Evolutionary conservation across 805 yeast genomes (phyloP), one percentile per base, ranked within the genome.

Genomic region (Candida silvatica): DNA sequence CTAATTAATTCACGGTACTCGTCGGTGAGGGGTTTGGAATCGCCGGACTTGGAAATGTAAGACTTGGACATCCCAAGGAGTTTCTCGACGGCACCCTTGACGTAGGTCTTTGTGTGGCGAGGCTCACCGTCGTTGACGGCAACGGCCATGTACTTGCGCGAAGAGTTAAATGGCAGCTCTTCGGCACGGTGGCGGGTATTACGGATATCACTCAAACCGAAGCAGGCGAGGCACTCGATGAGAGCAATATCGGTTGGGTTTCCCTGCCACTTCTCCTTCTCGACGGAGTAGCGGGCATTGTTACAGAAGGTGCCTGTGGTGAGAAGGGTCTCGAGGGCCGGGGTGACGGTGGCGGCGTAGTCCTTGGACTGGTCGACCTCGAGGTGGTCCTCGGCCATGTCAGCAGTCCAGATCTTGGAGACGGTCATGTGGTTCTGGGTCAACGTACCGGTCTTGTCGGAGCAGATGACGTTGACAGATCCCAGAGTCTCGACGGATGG

Each of bases 401-500:
- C 90, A 32, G 75, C 64, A 9, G 92, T 67, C 94, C 95, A 86
- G 11, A 85, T 47, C 47, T 82, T 79, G 23, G 84, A 78, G 5
- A 84, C 86, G 9, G 95, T 83, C 94, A 86, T 84, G 55, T 82
- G 92, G 55, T 86, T 87, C 52, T 81, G 83, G 17, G 96, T 87
- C 46, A 87, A 67, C 7, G 95, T 87, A 41, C 92, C 92, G 3
- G 95, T 87, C 49, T 87, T 86, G 60, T 87, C 96, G 5, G 92
- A 76, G 53, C 96, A 86, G 46, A 87, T 84, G 30, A 87, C 96
- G 52, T 87, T 88, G 25, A 87, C 96, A 31, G 94, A 83, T 5
- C 97, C 97, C 43, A 88, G 69, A 6, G 97, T 88, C 59, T 88
- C 97, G 20, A 92, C 98, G 47, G 92, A 79, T 14, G 98, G 97